Evolutionary conservation across 2,329 filamentous ascomycete species (phyloP).

Genomic region (Neocucurbitaria cava): DNA sequence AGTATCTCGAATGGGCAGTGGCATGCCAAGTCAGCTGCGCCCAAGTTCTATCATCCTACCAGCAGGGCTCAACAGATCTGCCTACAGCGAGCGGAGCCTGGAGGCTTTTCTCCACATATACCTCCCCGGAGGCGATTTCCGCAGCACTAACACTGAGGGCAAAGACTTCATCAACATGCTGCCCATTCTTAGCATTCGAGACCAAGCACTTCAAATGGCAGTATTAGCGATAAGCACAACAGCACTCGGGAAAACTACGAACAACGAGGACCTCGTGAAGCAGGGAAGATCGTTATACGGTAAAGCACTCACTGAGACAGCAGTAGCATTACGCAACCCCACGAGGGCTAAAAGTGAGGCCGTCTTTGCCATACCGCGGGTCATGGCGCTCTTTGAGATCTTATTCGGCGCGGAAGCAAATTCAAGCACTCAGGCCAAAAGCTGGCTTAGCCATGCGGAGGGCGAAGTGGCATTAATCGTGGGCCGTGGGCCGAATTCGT

Average conservation of each 20-base stretch:
- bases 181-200: constrained; percentile 23
- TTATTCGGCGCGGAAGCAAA: constrained; percentile 35
- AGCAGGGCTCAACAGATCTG: constrained; percentile 24
- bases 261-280: constrained; percentile 20
- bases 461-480: constrained; percentile 35
- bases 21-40: background rate
- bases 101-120: constrained; percentile 32
- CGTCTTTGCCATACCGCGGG: constrained; percentile 33
- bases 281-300: constrained; percentile 36
- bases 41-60: constrained; percentile 14
- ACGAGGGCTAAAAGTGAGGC: constrained; percentile 26
- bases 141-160: constrained; percentile 10
- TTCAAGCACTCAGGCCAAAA: constrained; percentile 26
- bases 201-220: constrained; percentile 33
- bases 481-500: constrained; percentile 25
- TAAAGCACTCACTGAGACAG: constrained; percentile 30
- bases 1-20: background rate
- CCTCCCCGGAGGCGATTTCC: constrained; percentile 12
- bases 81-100: constrained; percentile 30
- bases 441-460: constrained; percentile 38
- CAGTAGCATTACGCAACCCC: constrained; percentile 24
- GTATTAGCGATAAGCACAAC: constrained; percentile 33
- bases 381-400: constrained; percentile 35
- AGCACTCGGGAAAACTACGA: constrained; percentile 25
- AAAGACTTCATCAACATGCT: constrained; percentile 24